Conservation (phyloP, 148 eudicot species). For the Rhododendron williamsianum region DNA sequence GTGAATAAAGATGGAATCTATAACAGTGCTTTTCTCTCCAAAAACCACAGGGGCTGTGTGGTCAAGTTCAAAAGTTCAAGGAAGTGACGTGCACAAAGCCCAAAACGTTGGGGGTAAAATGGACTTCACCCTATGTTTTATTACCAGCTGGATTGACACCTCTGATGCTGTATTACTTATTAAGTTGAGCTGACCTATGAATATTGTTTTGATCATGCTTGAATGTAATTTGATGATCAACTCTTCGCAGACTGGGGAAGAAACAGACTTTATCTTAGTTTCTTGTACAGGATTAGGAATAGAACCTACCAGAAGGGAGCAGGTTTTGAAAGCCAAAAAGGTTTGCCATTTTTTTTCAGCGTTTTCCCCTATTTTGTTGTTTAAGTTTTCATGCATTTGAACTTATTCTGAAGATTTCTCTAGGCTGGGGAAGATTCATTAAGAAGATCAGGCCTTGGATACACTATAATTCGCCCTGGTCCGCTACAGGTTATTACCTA, state of each 20-base stretch:
- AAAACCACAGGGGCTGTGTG: background rate
- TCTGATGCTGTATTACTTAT: background rate
- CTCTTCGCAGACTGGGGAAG: slow-evolving; percentile 79
- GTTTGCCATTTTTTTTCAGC: slow-evolving; percentile 23
- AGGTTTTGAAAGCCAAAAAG: slow-evolving; percentile 89
- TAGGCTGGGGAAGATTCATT: slow-evolving; percentile 96
- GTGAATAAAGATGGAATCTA: background rate
- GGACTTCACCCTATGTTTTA: background rate
- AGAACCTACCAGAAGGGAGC: slow-evolving; percentile 73
- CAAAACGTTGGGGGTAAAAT: background rate
- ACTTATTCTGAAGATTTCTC: slow-evolving; percentile 5
- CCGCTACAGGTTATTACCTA: slow-evolving; percentile 60
- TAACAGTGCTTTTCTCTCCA: background rate
- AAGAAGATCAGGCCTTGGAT: slow-evolving; percentile 94
- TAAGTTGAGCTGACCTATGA: background rate
- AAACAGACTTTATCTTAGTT: slow-evolving; percentile 92
- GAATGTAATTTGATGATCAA: background rate
- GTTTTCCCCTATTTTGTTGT: background rate
- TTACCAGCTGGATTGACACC: background rate
- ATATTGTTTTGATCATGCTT: background rate
- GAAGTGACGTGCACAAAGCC: background rate
- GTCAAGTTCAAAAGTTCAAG: background rate
- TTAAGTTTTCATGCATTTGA: background rate
- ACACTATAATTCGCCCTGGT: slow-evolving; percentile 94
- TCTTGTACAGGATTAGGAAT: slow-evolving; percentile 93